Evolutionary conservation across 2,329 filamentous ascomycete genomes (phyloP), one percentile per base, ranked within the genome.

Genomic region (Akanthomyces dipterigenus): DNA sequence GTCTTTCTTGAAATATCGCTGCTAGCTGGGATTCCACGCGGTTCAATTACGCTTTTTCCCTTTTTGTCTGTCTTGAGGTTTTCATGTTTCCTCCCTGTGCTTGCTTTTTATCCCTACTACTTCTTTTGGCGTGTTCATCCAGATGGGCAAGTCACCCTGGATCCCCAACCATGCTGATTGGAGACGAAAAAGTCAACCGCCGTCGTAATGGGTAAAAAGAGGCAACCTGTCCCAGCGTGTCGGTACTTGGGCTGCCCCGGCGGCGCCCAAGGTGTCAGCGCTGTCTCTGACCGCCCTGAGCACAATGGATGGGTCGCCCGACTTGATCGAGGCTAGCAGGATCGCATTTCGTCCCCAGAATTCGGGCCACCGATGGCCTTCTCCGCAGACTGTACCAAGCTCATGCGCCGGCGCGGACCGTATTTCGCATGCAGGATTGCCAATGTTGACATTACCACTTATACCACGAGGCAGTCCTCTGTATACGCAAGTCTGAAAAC

Each of bases 291-390:
- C n/a, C 2, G 11, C 20, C 24, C 20, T 2, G 11, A 36, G 22
- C 31, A 57, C 51, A 55, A 55, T 55, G 51, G 26, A 22, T 45
- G 22, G 57, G 20, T 34, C 43, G 24, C n/a, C n/a, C 14, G 18
- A 20, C 48, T 59, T 36, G 28, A 60, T 60, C 48, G 57, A 60
- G 57, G 42, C 48, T 60, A 60, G 57, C 34, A 53, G 22, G 45
- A 58, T 24, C 36, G 34, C 24, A 53, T 50, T 34, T 43, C 48
- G 28, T 50, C 48, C 56, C 57, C 48, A 53, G 48, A 26, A 60
- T 60, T 28, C 46, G 45, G 46, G 55, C 9, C 1, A 24, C 46
- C 38, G 38, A 36, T 50, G 34, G 38, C 46, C 12, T 51, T 24
- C 38, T 45, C 46, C 56, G 56, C 46, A 43, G 18, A 14, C 28